Conservation (phyloP, 495 filamentous ascomycete genomes). For the Neurospora sp. region DNA sequence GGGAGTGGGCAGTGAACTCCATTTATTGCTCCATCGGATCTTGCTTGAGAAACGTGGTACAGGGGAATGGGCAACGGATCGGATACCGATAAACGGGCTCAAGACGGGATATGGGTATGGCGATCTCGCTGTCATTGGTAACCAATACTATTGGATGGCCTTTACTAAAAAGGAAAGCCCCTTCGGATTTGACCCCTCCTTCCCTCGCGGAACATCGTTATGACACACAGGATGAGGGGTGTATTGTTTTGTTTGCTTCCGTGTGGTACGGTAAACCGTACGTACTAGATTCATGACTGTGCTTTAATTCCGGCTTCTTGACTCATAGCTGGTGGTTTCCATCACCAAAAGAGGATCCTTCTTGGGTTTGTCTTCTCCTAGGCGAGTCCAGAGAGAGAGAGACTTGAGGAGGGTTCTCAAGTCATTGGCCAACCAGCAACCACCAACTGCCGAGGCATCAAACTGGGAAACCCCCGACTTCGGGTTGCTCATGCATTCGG, state of each 20-base stretch:
- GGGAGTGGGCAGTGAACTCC: not conserved
- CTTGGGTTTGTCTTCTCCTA: not conserved
- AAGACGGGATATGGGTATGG: not conserved
- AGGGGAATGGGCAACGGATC: not conserved
- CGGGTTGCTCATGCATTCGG: not conserved
- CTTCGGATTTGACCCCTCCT: not conserved
- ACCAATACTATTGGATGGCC: not conserved
- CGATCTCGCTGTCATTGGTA: not conserved
- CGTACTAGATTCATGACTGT: not conserved
- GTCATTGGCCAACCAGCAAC: not conserved
- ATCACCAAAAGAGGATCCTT: not conserved
- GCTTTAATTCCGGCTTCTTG: not conserved
- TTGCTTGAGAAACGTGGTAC: not conserved
- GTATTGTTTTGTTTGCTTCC: not conserved
- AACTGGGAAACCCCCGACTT: not conserved
- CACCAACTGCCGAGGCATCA: not conserved
- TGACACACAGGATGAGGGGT: not conserved
- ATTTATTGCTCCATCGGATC: not conserved
- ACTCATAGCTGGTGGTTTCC: not conserved
- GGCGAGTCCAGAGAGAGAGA: not conserved
- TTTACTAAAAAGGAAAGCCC: not conserved
- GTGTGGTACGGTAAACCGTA: not conserved
- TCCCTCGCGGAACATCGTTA: not conserved
- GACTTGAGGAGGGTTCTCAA: not conserved
- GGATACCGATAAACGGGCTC: not conserved